These are phyloP conservation scores for Venturia aucupariae DNA, from an alignment of 2,329 filamentous ascomycete genomes.

Conservation along the genomic window DNA sequence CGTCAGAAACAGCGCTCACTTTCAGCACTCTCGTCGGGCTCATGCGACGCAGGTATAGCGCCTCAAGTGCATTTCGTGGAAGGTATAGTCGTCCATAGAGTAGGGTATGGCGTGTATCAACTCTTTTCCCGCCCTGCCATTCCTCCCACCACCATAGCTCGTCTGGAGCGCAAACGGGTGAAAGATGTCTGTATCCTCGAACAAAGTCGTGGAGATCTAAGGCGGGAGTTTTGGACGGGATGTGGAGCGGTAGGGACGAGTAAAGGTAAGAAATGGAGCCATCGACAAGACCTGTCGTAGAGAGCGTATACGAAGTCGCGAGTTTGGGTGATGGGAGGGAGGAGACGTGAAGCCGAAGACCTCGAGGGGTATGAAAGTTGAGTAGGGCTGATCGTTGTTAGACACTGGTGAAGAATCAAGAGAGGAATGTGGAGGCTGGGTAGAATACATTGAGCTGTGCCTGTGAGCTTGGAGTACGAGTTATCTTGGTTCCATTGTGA, in stretches of 20 bases:
- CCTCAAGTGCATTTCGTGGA: constrained; percentile 78
- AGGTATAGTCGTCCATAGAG: constrained; percentile 74
- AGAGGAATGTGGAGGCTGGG: constrained; percentile 6
- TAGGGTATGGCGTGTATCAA: constrained; percentile 46
- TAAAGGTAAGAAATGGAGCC: constrained; percentile 97
- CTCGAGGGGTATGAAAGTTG: constrained; percentile 77
- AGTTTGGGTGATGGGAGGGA: constrained; percentile 89
- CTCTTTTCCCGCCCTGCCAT: constrained; percentile 42
- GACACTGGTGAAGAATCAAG: neutral
- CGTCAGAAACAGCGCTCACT: constrained; percentile 67
- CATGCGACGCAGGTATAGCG: constrained; percentile 69
- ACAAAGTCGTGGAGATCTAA: constrained; percentile 72
- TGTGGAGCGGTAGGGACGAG: constrained; percentile 68
- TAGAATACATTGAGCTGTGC: constrained; percentile 54
- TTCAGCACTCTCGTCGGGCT: constrained; percentile 71
- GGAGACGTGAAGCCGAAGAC: constrained; percentile 77
- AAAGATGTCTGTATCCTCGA: constrained; percentile 71
- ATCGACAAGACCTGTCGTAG: constrained; percentile 78
- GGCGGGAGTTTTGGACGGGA: constrained; percentile 59
- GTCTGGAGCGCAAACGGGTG: constrained; percentile 50
- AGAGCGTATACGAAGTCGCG: constrained; percentile 81
- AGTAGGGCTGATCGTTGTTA: constrained; percentile 55
- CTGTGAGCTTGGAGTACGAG: constrained; percentile 78
- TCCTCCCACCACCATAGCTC: constrained; percentile 44
- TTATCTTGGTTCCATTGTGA: constrained; percentile 88